phyloP scores from a whole-genome alignment of 1,284 basidiomycete species.

The Ustilago hordei region DNA sequence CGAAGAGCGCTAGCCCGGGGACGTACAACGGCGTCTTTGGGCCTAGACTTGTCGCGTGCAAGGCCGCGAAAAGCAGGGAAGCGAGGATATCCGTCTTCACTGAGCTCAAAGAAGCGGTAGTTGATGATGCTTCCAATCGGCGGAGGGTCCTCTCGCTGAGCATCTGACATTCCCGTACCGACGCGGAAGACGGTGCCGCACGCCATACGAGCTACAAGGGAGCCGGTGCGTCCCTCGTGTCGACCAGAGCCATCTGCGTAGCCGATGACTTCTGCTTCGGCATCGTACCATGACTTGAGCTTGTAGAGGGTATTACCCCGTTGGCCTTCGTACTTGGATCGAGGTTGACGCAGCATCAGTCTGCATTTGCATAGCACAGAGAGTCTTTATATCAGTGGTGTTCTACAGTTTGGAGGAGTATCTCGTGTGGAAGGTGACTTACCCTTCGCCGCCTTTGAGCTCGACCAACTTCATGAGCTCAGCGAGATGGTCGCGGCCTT shows the following conservation, averaged over 20 bases:
- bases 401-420: background rate
- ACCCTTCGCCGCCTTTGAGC: conserved; percentile 75
- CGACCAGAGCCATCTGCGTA: conserved; percentile 75
- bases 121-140: conserved; percentile 76
- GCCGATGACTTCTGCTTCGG: conserved; percentile 76
- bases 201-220: conserved; percentile 76
- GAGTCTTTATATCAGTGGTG: background rate
- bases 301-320: conserved; percentile 75
- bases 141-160: conserved; percentile 55
- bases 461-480: conserved; percentile 75
- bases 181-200: conserved; percentile 72
- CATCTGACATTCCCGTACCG: conserved; percentile 63
- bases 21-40: conserved; percentile 56
- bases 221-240: conserved; percentile 74
- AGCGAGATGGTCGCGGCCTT: conserved; percentile 73
- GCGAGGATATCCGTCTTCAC: conserved; percentile 72
- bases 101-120: conserved; percentile 77
- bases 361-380: conserved; percentile 29
- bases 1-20: conserved; percentile 21
- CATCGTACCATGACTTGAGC: conserved; percentile 79
- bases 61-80: conserved; percentile 77
- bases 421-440: conserved; percentile 8
- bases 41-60: conserved; percentile 59
- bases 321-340: conserved; percentile 74
- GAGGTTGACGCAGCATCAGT: conserved; percentile 76